A percentile compares a stretch with the other conserved stretches of the same genome.
These are phyloP conservation scores for Backusella australiensis DNA, from an alignment of 192 early-diverging fungal species.

Conservation along the genomic window DNA sequence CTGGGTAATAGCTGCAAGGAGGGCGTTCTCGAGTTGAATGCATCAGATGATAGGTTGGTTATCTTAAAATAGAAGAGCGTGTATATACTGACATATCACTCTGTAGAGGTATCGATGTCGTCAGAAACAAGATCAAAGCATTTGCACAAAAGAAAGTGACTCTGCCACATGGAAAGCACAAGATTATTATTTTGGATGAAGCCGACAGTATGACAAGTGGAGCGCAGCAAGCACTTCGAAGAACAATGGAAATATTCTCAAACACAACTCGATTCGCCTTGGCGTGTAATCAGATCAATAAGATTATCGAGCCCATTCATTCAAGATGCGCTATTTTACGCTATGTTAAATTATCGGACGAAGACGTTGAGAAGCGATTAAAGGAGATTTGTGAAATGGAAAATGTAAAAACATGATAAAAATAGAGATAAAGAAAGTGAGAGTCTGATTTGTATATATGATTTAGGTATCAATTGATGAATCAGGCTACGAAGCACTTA, in stretches of 20 bases:
- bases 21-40: constrained; percentile 95
- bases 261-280: constrained; percentile 94
- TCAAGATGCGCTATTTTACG: constrained; percentile 91
- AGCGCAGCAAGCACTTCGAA: constrained; percentile 95
- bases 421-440: background rate
- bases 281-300: constrained; percentile 93
- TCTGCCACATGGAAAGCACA: constrained; percentile 80
- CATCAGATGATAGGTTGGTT: constrained; percentile 89
- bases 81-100: no score
- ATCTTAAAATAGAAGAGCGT: no score
- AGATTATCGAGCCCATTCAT: constrained; percentile 99
- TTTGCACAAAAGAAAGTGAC: constrained; percentile 99
- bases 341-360: constrained; percentile 75
- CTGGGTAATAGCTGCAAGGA: constrained; percentile 85
- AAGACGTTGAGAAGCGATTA: constrained; percentile 77
- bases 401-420: constrained; percentile 42
- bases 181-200: constrained; percentile 95
- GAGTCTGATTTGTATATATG: background rate
- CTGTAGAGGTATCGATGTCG: constrained; percentile 88
- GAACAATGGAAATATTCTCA: constrained; percentile 98
- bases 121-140: constrained; percentile 94
- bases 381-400: constrained; percentile 83
- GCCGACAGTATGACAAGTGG: constrained; percentile 98
- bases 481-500: constrained; percentile 89
- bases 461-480: constrained; percentile 75